Base-by-base conservation (phyloP, 805 yeast genomes). In the Schwanniomyces polymorphus region DNA sequence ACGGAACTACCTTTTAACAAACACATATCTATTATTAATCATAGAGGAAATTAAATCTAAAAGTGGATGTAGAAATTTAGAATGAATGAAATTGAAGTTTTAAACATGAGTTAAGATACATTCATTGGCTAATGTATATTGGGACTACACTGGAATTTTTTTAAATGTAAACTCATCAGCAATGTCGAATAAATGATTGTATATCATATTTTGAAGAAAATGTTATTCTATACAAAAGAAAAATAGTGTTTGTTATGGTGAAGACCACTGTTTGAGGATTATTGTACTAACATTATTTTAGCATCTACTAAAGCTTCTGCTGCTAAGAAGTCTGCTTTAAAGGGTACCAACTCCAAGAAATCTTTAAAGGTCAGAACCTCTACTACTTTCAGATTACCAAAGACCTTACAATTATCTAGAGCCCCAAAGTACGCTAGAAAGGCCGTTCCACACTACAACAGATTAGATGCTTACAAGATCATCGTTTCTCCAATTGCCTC, bases 291-390 rank as follows among this genome's bases (percentile, higher is more conserved):
- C 69, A 47, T 16, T n/a, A 35, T 41, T 47, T 47, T 65, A 65
- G 75, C 76, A 63, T 76, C 74, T 62, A 74, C 79, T 61, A 88
- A 94, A 84, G 99, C 99, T 80, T 81, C 90, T 74, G 83, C 88
- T 78, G 98, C 99, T 77, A 91, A 94, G 86, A 94, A 92, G 84
- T 94, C 97, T 76, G 97, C 89, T 78, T 86, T 87, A 74, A 94
- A 92, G 82, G 99, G 99, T 80, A 82, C 92, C 68, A 86, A 90
- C 84, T 83, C 88, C 68, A 82, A 87, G 78, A 91, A 91, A 85
- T 81, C 88, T 65, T 72, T 83, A 70, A 91, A 91, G 84, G 94
- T 88, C 73, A 91, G 97, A 86, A 88, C 97, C 68, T 79, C 86
- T 63, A 83, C 98, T 71, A 81, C 96, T 70, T 94, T 94, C 96